A percentile compares a stretch with the other conserved stretches of the same genome.
phyloP scores from a whole-genome alignment of 2,329 filamentous ascomycete species.

The Alternaria angustiovoidea region DNA sequence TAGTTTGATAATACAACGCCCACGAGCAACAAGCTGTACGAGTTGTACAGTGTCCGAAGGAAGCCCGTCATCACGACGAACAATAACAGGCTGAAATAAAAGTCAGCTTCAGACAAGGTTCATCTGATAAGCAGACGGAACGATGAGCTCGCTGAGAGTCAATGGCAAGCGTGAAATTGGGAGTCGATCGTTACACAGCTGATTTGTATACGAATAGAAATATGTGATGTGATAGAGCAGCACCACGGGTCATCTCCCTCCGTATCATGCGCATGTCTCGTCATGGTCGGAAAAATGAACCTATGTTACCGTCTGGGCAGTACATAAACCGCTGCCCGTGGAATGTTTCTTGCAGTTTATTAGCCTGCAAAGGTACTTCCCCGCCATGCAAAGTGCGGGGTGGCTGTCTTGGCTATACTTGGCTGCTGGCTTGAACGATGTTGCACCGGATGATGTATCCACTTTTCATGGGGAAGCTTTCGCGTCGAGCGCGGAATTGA shows the following conservation, averaged over 20 bases:
- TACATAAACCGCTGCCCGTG: slow-evolving; percentile 15
- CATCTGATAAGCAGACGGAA: slow-evolving; percentile 13
- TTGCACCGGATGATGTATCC: background rate
- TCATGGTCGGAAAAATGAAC: slow-evolving; percentile 17
- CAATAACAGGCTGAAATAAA: background rate
- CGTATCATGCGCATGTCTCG: slow-evolving; percentile 7
- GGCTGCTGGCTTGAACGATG: slow-evolving; percentile 3
- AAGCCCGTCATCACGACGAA: slow-evolving; percentile 5
- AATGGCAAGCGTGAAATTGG: background rate
- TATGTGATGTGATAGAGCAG: background rate
- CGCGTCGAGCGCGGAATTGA: slow-evolving; percentile 2
- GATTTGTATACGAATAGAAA: slow-evolving; percentile 9
- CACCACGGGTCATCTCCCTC: slow-evolving; percentile 12
- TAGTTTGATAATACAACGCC: slow-evolving; percentile 20
- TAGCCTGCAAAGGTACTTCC: slow-evolving; percentile 18
- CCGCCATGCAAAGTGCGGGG: slow-evolving; percentile 31
- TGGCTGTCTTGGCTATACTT: slow-evolving; percentile 31
- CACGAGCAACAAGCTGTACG: slow-evolving; percentile 15
- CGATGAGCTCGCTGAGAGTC: background rate
- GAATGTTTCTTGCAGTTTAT: background rate
- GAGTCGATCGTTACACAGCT: background rate
- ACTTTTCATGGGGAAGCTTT: slow-evolving; percentile 3
- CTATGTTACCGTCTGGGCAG: slow-evolving; percentile 13
- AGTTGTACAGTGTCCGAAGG: slow-evolving; percentile 9
- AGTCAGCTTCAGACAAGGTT: background rate